phyloP scores from a whole-genome alignment of 2,329 filamentous ascomycete genomes.

The Fusarium burgessii region DNA sequence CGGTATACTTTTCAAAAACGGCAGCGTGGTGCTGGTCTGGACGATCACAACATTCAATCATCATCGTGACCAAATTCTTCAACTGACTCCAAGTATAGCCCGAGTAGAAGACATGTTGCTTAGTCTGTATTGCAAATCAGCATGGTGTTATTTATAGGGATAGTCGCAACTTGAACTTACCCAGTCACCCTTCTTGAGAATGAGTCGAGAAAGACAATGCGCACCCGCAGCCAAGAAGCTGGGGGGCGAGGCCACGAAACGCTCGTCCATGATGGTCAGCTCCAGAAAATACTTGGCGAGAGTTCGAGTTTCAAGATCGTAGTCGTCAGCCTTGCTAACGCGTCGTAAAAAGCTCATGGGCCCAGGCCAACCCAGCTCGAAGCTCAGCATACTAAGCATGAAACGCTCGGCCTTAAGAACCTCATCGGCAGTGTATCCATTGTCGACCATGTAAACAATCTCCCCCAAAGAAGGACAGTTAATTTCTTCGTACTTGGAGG shows the following conservation, averaged over 20 bases:
- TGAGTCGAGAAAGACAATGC: conserved; percentile 89
- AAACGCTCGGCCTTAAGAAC: conserved; percentile 97
- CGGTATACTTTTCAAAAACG: conserved; percentile 92
- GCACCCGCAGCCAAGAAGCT: conserved; percentile 93
- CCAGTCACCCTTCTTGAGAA: conserved; percentile 94
- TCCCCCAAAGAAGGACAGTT: conserved; percentile 95
- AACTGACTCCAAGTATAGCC: conserved; percentile 92
- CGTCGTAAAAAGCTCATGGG: conserved; percentile 98
- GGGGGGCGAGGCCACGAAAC: conserved; percentile 90
- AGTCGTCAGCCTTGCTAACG: conserved; percentile 98
- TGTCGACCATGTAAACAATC: conserved; percentile 98
- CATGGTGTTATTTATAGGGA: neutral
- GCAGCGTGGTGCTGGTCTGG: conserved; percentile 85
- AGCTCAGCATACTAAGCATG: conserved; percentile 96
- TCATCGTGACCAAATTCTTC: conserved; percentile 78
- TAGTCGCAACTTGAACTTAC: conserved; percentile 65
- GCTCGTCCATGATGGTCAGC: conserved; percentile 96
- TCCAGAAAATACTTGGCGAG: conserved; percentile 98
- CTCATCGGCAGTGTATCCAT: conserved; percentile 88
- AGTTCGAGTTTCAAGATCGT: conserved; percentile 94
- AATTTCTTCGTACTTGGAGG: conserved; percentile 98
- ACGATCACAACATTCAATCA: conserved; percentile 88
- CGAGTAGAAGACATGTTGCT: conserved; percentile 89
- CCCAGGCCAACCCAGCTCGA: conserved; percentile 97
- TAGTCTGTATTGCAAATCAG: conserved; percentile 69